Conservation (phyloP, 2,329 filamentous ascomycete species). For the Diaporthe sp. region DNA sequence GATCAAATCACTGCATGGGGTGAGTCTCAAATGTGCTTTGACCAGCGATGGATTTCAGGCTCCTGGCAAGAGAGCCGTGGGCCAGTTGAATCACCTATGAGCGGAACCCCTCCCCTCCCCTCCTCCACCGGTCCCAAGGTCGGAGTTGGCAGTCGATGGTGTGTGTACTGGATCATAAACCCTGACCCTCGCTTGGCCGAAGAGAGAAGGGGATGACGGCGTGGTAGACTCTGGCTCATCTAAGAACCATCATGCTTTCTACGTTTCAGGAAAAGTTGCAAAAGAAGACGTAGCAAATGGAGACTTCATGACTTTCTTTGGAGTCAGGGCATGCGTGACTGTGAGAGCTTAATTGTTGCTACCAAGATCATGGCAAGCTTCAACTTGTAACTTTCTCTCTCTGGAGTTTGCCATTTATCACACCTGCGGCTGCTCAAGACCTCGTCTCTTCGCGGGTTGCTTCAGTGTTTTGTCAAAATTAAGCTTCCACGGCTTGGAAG, state of each 20-base stretch:
- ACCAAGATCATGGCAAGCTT: not conserved
- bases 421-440: not conserved
- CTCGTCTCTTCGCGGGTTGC: not conserved
- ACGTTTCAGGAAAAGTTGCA: not conserved
- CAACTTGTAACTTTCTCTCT: not conserved
- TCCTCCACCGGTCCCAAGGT: not conserved
- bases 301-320: not conserved
- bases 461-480: not conserved
- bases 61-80: not conserved
- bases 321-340: too few species aligned
- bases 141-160: not conserved
- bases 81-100: not conserved
- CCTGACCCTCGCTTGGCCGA: not conserved
- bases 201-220: not conserved
- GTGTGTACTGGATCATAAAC: not conserved
- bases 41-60: not conserved
- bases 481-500: not conserved
- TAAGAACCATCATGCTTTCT: not conserved
- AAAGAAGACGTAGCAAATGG: not conserved
- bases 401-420: accelerated
- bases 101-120: not conserved
- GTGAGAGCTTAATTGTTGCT: not conserved
- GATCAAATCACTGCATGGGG: not conserved
- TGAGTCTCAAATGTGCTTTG: too few species aligned
- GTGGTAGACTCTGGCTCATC: too few species aligned